Evolutionary conservation across 2,329 filamentous ascomycete genomes (phyloP).

Genomic region (Penicillium sp.): DNA sequence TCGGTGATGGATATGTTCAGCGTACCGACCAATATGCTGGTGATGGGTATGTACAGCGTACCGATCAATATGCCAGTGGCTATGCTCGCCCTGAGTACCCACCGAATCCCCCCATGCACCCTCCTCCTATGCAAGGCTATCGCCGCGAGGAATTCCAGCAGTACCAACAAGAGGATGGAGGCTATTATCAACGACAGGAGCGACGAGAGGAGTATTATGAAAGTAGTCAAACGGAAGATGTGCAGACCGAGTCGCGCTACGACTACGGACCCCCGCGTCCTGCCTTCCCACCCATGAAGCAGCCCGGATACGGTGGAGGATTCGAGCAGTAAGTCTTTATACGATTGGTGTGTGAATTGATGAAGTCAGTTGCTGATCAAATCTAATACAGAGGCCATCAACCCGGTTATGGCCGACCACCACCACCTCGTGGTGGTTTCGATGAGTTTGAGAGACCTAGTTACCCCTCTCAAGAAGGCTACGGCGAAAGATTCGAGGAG

Average conservation of each 20-base stretch:
- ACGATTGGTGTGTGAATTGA: too few relatives aligned
- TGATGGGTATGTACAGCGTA: slow-evolving; percentile 3
- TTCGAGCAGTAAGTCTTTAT: slow-evolving; percentile 23
- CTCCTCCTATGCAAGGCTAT: slow-evolving; percentile 10
- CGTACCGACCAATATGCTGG: not conserved
- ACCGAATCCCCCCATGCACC: slow-evolving; percentile 1
- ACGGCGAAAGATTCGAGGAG: slow-evolving; percentile 17
- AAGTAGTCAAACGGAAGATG: slow-evolving; percentile 15
- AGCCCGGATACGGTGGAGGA: slow-evolving; percentile 11
- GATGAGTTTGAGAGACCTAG: slow-evolving; percentile 14
- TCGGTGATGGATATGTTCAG: slow-evolving; percentile 6
- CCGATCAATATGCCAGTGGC: not conserved
- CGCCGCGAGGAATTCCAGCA: slow-evolving; percentile 18
- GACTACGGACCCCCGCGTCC: slow-evolving; percentile 16
- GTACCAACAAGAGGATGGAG: slow-evolving; percentile 12
- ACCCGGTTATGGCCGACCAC: slow-evolving; percentile 16
- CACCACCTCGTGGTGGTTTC: slow-evolving; percentile 14
- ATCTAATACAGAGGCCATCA: slow-evolving; percentile 18
- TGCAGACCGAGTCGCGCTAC: slow-evolving; percentile 17
- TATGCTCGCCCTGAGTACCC: slow-evolving; percentile 8
- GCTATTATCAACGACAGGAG: slow-evolving; percentile 18
- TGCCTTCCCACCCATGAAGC: slow-evolving; percentile 12
- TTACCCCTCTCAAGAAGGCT: slow-evolving; percentile 15
- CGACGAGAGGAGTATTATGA: slow-evolving; percentile 15
- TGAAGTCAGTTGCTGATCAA: not conserved